Percentiles rank a stretch among this genome's conserved stretches.
Evolutionary conservation across 140 eudicot genomes (phyloP).

Genomic region (Oenanthe javanica): DNA sequence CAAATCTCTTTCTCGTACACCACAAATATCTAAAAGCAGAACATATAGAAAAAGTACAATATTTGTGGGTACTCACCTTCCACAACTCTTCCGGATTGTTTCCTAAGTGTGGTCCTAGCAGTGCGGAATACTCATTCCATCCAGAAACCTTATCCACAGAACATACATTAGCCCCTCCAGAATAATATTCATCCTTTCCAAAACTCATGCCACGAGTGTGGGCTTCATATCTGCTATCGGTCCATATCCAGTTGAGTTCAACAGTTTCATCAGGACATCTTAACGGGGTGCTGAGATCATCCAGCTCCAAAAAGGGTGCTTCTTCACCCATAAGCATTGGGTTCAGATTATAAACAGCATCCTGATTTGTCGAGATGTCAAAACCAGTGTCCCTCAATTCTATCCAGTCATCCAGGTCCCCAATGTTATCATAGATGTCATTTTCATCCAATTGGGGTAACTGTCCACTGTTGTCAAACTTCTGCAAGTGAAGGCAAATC

Average conservation of each 20-base stretch:
- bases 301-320: conserved; percentile 24
- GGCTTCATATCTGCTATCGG: background rate
- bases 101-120: conserved; percentile 6
- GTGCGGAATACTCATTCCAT: background rate
- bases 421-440: conserved; percentile 20
- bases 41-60: background rate
- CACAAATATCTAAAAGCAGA: background rate
- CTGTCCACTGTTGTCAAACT: background rate
- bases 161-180: conserved; percentile 5
- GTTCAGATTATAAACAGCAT: conserved; percentile 3
- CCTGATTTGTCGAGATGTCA: conserved; percentile 1
- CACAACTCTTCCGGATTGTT: background rate
- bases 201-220: background rate
- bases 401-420: conserved; percentile 17
- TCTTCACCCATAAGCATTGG: background rate
- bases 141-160: conserved; percentile 8
- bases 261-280: conserved; percentile 10
- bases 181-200: background rate
- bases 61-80: conserved; percentile 5
- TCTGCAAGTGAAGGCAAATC: background rate
- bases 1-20: background rate
- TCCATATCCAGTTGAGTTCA: background rate
- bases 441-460: conserved; percentile 11
- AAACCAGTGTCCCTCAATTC: conserved; percentile 9
- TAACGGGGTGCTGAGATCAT: conserved; percentile 28